These are phyloP conservation scores for Botrytis deweyae DNA, from an alignment of 2,329 filamentous ascomycete species.

Conservation along the genomic window DNA sequence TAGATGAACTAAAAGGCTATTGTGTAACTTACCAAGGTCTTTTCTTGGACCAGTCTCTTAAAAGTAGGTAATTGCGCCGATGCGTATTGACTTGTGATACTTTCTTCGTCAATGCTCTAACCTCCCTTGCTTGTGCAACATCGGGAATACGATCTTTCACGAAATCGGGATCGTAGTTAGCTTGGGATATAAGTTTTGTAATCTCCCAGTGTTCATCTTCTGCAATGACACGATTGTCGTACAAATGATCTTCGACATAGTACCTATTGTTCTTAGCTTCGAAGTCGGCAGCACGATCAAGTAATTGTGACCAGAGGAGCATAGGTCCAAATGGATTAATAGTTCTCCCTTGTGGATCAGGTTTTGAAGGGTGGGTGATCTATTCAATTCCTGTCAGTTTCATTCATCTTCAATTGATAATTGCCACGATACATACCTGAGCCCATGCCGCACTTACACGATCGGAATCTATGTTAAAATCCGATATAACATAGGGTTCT, in stretches of 20 bases:
- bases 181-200: neutral
- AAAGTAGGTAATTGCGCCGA: conserved; percentile 25
- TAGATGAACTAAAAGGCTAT: neutral
- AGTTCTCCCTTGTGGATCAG: neutral
- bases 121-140: neutral
- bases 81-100: conserved; percentile 24
- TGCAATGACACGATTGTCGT: conserved; percentile 24
- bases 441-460: conserved; percentile 3
- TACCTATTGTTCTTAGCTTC: conserved; percentile 24
- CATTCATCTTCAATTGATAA: neutral
- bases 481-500: neutral
- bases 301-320: conserved; percentile 24
- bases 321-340: neutral
- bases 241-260: conserved; percentile 28
- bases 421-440: conserved; percentile 1
- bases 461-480: conserved; percentile 15
- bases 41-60: conserved; percentile 28
- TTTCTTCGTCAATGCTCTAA: conserved; percentile 9
- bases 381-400: conserved; percentile 1
- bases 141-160: neutral
- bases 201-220: conserved; percentile 24
- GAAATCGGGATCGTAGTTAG: neutral
- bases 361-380: conserved; percentile 1
- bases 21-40: conserved; percentile 26
- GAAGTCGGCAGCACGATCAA: conserved; percentile 36